Base-by-base conservation (phyloP, 345 rosid species). In the Salix purpurea region DNA sequence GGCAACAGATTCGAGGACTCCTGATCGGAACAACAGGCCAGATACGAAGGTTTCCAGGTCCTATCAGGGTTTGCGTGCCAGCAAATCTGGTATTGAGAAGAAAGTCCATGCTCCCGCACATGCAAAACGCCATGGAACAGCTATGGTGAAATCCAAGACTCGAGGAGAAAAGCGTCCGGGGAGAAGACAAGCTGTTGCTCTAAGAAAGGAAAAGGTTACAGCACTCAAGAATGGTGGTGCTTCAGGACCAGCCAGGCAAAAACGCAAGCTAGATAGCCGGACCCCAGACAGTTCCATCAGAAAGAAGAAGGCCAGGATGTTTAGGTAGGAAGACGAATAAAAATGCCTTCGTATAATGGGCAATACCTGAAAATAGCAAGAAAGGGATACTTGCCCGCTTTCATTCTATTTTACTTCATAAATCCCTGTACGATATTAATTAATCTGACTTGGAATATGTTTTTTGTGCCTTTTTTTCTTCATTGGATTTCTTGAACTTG, bases 11-110 rank as follows among this genome's bases (percentile, higher is more conserved):
- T 84, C 87, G 39, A 85, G 84, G 77, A 81, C 88, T 78, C 79
- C 87, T 2, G 87, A 37, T 10, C 67, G 58, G 24, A 72, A 73
- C 39, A 66, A 73, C 71, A 71, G 69, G 46, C 72, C 76, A 5
- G 79, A 64, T 40, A 44, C 79, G 19, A 88, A 83, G 79, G 75
- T 80, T 67, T 58, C 80, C 48, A 60, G 86, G 81, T 84, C 95
- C 11, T 93, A 91, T 83, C 96, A 96, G 85, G 99, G 99, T n/a
- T 78, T 91, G 85, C 88, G 87, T 54, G 94, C 96, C 48, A 91
- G 87, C 74, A 94, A 91, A 84, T 80, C 97, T 2, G 87, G 89
- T 30, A 79, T 77, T 36, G 79, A 72, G 52, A 92, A 86, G 89
- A 94, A 87, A 87, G 79, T 44, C n/a, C 76, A 68, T n/a, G 2